Evolutionary conservation across 2,329 filamentous ascomycete species (phyloP).

Genomic region (Penicillium corylophilum): DNA sequence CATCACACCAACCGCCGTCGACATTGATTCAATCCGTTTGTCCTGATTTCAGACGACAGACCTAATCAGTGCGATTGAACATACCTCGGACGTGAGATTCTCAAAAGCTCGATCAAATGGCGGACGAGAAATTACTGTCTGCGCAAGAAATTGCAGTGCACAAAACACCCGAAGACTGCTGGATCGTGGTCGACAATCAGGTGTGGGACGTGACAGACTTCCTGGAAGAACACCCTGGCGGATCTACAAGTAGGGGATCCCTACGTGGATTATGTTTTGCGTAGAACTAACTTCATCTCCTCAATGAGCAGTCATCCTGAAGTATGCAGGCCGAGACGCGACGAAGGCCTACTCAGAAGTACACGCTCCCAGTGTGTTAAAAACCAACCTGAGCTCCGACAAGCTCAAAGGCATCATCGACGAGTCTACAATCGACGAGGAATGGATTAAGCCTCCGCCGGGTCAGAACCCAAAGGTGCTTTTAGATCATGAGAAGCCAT

Average conservation of each 20-base stretch:
- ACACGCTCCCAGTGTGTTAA: constrained; percentile 49
- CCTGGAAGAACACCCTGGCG: constrained; percentile 62
- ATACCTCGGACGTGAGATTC: background rate
- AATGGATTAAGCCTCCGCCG: constrained; percentile 47
- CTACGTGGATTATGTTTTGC: background rate
- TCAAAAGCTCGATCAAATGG: constrained; percentile 21
- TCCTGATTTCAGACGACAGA: background rate
- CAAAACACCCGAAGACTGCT: constrained; percentile 53
- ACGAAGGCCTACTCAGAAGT: constrained; percentile 47
- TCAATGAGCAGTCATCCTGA: constrained; percentile 41
- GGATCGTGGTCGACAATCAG: constrained; percentile 67
- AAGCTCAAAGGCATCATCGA: constrained; percentile 54
- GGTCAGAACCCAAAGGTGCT: constrained; percentile 28
- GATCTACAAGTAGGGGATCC: constrained; percentile 47
- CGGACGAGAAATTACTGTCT: constrained; percentile 37
- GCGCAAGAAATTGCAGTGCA: constrained; percentile 50
- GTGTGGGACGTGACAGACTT: constrained; percentile 70
- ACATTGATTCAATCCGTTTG: background rate
- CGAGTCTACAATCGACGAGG: constrained; percentile 47
- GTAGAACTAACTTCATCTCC: background rate
- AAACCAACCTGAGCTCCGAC: constrained; percentile 42
- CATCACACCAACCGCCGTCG: background rate
- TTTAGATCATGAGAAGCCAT: constrained; percentile 46
- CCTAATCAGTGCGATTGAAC: background rate
- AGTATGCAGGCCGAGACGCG: constrained; percentile 48